These are phyloP conservation scores for Testicularia cyperi DNA, from an alignment of 1,284 basidiomycete genomes.

Conservation along the genomic window DNA sequence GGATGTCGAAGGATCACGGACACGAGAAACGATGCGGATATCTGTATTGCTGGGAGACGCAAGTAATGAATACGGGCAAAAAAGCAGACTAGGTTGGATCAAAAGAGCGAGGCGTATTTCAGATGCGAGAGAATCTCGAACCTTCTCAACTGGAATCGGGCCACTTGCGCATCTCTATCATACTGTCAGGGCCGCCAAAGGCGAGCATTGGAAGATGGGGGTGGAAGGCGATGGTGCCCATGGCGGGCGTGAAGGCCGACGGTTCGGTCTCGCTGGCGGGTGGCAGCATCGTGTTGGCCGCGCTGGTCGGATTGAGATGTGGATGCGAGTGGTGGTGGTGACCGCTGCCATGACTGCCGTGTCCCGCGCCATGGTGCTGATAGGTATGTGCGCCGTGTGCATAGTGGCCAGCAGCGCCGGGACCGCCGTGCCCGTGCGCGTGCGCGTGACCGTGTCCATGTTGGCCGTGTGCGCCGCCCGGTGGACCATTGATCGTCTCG, in stretches of 20 bases:
- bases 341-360: no score
- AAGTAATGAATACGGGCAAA: no score
- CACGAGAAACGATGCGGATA: no score
- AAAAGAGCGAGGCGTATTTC: no score
- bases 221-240: conserved; percentile 55
- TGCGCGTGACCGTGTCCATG: not conserved
- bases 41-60: no score
- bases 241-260: conserved; percentile 44
- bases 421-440: not conserved
- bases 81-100: no score
- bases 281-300: conserved; percentile 20
- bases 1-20: no score
- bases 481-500: conserved; percentile 6
- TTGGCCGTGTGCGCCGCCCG: not conserved
- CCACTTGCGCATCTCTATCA: conserved; percentile 40
- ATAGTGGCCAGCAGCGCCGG: not conserved
- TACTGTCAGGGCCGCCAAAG: conserved; percentile 46
- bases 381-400: no score
- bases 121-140: no score
- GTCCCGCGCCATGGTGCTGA: no score
- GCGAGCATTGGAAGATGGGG: conserved; percentile 54
- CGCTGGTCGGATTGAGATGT: conserved; percentile 19
- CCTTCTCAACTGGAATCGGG: conserved; percentile 16
- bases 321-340: conserved; percentile 24
- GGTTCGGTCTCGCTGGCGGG: conserved; percentile 17